Conservation (phyloP, 1,284 basidiomycete genomes). For the Trichosporon sp. region DNA sequence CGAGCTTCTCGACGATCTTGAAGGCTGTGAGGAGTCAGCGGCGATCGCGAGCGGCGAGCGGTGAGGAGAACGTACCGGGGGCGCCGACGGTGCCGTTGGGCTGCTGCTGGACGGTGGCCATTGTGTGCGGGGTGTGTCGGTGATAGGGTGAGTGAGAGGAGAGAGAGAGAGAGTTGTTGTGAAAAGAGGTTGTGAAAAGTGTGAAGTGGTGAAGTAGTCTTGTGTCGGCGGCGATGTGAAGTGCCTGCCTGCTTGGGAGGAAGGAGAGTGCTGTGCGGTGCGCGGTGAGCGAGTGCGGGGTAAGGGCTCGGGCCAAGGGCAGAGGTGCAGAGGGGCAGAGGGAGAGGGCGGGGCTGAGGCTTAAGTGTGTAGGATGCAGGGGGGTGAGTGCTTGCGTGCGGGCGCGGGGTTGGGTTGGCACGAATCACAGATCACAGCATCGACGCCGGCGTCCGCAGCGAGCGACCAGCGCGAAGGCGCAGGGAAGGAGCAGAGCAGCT, state of each 20-base stretch:
- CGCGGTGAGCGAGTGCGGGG: background rate
- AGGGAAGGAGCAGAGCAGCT: background rate
- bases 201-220: background rate
- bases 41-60: background rate
- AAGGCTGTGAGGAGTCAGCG: constrained; percentile 30
- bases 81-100: constrained; percentile 5
- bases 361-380: background rate
- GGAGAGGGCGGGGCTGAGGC: background rate
- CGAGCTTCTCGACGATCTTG: constrained; percentile 47
- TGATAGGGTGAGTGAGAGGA: background rate
- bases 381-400: no score
- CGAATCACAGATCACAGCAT: constrained; percentile 1
- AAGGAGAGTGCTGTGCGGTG: background rate
- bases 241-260: background rate
- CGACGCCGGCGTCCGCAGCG: background rate
- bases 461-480: background rate
- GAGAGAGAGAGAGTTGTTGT: background rate
- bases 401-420: background rate
- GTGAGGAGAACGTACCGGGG: constrained; percentile 6
- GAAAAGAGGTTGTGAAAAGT: background rate
- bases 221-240: background rate
- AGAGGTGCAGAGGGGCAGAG: background rate
- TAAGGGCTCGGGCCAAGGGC: background rate
- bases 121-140: constrained; percentile 8
- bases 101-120: constrained; percentile 21